These are phyloP conservation scores for Cryomyces antarcticus DNA, from an alignment of 495 filamentous ascomycete genomes.

Conservation along the genomic window DNA sequence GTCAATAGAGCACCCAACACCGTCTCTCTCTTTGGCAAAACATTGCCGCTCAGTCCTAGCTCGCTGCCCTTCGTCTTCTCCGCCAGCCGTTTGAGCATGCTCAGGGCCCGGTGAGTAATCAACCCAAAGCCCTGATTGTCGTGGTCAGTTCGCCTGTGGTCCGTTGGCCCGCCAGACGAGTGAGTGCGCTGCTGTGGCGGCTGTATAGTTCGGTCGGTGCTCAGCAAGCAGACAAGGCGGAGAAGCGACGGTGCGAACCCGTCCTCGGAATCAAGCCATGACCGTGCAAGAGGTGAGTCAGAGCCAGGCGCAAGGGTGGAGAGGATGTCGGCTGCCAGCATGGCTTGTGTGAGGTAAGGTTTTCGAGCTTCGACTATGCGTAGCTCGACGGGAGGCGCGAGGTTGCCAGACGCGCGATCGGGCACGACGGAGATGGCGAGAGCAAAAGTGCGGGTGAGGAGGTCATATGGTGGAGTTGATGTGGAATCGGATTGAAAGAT, in stretches of 20 bases:
- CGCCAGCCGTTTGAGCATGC: slow-evolving; percentile 34
- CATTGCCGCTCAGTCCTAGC: slow-evolving; percentile 6
- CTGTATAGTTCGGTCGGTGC: slow-evolving; percentile 26
- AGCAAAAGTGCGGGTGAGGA: slow-evolving; percentile 75
- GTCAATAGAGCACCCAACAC: slow-evolving; percentile 15
- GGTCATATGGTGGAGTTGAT: slow-evolving; percentile 44
- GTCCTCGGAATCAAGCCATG: slow-evolving; percentile 71
- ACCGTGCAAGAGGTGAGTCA: slow-evolving; percentile 49
- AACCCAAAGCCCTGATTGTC: slow-evolving; percentile 14
- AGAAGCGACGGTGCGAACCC: slow-evolving; percentile 69
- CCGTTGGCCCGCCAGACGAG: slow-evolving; percentile 5
- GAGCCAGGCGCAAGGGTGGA: slow-evolving; percentile 47
- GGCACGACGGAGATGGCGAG: slow-evolving; percentile 74
- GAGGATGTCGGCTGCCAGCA: slow-evolving; percentile 79
- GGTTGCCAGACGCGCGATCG: slow-evolving; percentile 27
- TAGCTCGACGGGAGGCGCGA: slow-evolving; percentile 17
- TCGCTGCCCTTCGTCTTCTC: slow-evolving; percentile 20
- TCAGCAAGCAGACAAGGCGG: slow-evolving; percentile 46
- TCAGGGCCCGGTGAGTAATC: slow-evolving; percentile 27
- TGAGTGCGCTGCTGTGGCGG: slow-evolving; percentile 11
- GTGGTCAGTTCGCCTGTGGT: slow-evolving; percentile 2
- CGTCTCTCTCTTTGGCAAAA: slow-evolving; percentile 17
- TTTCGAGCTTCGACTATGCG: slow-evolving; percentile 61
- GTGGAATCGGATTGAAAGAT: slow-evolving; percentile 57
- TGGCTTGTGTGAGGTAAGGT: slow-evolving; percentile 72